These are phyloP conservation scores for Aspergillus neoniger DNA, from an alignment of 2,329 filamentous ascomycete genomes.

Conservation along the genomic window DNA sequence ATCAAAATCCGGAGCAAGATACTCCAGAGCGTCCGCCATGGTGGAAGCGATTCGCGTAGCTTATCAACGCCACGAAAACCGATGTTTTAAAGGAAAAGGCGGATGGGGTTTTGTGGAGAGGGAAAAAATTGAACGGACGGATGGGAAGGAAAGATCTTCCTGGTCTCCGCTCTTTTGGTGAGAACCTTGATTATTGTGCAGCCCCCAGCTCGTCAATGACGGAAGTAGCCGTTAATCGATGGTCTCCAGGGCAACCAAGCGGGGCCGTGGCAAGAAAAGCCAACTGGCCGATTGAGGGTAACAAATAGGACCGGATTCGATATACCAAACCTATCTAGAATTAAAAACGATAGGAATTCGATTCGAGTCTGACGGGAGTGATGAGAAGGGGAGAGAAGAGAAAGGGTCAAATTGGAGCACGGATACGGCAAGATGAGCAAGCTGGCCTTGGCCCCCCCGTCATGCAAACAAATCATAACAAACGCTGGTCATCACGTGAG, in stretches of 20 bases:
- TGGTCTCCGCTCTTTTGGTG: not conserved
- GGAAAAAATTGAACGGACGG: conserved; percentile 2
- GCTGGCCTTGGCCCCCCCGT: not conserved
- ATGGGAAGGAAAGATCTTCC: not conserved
- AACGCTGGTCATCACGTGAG: not conserved
- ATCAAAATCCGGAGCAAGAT: conserved; percentile 85
- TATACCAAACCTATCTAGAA: not conserved
- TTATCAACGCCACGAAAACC: conserved; percentile 5
- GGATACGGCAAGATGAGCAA: not conserved
- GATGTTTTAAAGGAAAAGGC: not conserved
- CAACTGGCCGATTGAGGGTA: conserved; percentile 3
- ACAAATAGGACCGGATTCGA: not conserved
- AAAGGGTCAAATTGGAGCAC: not conserved
- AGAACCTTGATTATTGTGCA: conserved; percentile 5
- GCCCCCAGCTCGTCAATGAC: conserved; percentile 17
- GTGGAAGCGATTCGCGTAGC: conserved; percentile 13
- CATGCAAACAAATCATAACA: not conserved
- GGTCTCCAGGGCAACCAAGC: conserved; percentile 45
- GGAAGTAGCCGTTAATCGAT: conserved; percentile 15
- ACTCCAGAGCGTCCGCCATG: conserved; percentile 68
- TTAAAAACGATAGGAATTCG: not conserved
- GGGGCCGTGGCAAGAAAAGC: conserved; percentile 18
- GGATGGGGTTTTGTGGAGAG: not conserved
- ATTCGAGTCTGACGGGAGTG: not conserved
- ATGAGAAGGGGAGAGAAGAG: not conserved